These are phyloP conservation scores for Aspergillus terreus DNA, from an alignment of 2,329 filamentous ascomycete species.

Conservation along the genomic window DNA sequence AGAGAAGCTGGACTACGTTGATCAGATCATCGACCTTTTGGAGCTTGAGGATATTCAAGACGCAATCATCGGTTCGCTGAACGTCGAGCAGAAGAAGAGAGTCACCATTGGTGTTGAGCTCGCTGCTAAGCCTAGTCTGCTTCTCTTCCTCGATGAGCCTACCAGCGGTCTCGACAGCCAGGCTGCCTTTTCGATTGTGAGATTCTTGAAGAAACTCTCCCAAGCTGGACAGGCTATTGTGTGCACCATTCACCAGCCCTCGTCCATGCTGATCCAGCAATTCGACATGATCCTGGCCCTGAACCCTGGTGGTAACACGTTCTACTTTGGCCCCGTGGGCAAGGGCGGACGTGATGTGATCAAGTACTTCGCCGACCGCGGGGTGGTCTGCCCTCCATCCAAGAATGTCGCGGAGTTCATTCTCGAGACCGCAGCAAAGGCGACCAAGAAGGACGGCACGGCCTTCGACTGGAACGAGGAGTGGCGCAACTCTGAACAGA, in stretches of 20 bases:
- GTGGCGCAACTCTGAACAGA: constrained; percentile 65
- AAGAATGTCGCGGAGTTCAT: constrained; percentile 67
- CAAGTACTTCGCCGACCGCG: constrained; percentile 65
- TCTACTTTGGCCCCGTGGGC: constrained; percentile 71
- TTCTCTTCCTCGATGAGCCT: constrained; percentile 70
- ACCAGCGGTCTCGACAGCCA: constrained; percentile 69
- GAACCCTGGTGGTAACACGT: constrained; percentile 65
- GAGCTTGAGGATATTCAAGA: constrained; percentile 65
- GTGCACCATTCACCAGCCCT: constrained; percentile 72
- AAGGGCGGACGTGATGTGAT: constrained; percentile 62
- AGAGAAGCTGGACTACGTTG: constrained; percentile 65
- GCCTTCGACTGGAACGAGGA: constrained; percentile 70
- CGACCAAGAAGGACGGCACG: constrained; percentile 52
- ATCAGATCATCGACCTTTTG: constrained; percentile 62
- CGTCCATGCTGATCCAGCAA: constrained; percentile 64
- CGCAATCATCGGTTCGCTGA: constrained; percentile 61
- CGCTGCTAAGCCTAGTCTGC: constrained; percentile 63
- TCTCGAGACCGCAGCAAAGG: constrained; percentile 61
- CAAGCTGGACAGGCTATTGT: constrained; percentile 67
- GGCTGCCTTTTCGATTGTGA: constrained; percentile 64
- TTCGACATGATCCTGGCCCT: constrained; percentile 71
- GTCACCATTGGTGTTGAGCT: constrained; percentile 72
- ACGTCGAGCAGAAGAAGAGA: constrained; percentile 68
- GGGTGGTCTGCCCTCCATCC: constrained; percentile 61
- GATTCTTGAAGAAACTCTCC: constrained; percentile 65